Evolutionary conservation across 345 rosid genomes (phyloP).

Genomic region (Salix purpurea): DNA sequence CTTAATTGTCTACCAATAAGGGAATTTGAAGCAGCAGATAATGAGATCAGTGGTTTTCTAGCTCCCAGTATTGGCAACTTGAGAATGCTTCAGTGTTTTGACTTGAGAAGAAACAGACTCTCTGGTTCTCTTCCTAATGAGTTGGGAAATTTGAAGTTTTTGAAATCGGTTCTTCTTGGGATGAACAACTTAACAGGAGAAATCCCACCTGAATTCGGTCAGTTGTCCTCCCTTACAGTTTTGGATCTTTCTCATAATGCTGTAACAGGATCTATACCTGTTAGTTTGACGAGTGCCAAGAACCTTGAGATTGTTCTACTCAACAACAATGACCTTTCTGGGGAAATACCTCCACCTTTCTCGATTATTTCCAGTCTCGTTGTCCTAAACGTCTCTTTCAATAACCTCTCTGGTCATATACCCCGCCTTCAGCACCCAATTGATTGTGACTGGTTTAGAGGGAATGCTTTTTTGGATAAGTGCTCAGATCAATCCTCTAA

Average conservation of each 20-base stretch:
- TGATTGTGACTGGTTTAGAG: slow-evolving; percentile 38
- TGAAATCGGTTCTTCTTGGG: slow-evolving; percentile 43
- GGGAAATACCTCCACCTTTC: slow-evolving; percentile 48
- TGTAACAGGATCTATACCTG: slow-evolving; percentile 51
- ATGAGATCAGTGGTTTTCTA: slow-evolving; percentile 45
- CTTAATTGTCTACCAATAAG: slow-evolving; percentile 30
- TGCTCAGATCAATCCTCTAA: slow-evolving; percentile 27
- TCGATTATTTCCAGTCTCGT: slow-evolving; percentile 38
- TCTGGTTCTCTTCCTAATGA: slow-evolving; percentile 44
- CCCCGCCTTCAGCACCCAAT: slow-evolving; percentile 31
- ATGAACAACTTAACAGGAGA: slow-evolving; percentile 46
- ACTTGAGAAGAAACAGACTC: slow-evolving; percentile 45
- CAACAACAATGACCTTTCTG: slow-evolving; percentile 47
- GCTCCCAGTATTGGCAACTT: slow-evolving; percentile 37
- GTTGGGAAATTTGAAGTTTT: slow-evolving; percentile 35
- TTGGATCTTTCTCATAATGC: slow-evolving; percentile 56
- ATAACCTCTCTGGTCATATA: slow-evolving; percentile 53
- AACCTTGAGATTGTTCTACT: slow-evolving; percentile 44
- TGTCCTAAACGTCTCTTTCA: slow-evolving; percentile 46
- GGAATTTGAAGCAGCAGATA: slow-evolving; percentile 52
- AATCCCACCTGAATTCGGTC: slow-evolving; percentile 46
- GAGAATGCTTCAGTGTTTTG: slow-evolving; percentile 39
- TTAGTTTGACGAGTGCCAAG: slow-evolving; percentile 33
- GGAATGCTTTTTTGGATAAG: slow-evolving; percentile 29
- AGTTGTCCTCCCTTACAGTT: slow-evolving; percentile 35